Base-by-base conservation (phyloP, 768 basidiomycete genomes). In the Tephrocybe sp. region DNA sequence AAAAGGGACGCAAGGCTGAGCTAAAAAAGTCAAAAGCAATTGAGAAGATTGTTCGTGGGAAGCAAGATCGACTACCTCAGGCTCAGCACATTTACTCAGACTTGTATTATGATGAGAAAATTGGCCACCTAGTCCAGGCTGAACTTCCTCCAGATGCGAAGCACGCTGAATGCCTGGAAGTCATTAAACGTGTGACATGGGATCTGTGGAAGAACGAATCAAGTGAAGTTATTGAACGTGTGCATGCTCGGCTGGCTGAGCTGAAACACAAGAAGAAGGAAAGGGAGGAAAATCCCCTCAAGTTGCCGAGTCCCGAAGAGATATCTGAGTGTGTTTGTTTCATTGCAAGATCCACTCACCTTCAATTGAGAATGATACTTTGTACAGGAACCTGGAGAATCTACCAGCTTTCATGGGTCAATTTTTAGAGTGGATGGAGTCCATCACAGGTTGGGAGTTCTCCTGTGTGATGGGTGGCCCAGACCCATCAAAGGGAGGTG, bases 61-160 rank as follows among this genome's bases (percentile, higher is more conserved):
- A 2, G 8, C 27, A 22, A 4, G 4, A 16, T 3, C 38, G 38
- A 2, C 8, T 49, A 21, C 38, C 47, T 1, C 37, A 39, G 28
- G 19, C n/a, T n/a, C 1, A 37, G 19, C 28, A 49, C 16, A 49
- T 49, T n/a, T 49, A 49, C 25, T 49, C 39, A 7, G 39, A 49
- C 24, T 18, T 49, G 28, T 49, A 13, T n/a, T 49, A 40, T 16
- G 9, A 40, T 2, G 19, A 30, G 12, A 40, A 32, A n/a, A 32
- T 49, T 31, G 30, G 7, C 7, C 5, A 9, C 18, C 6, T 12
- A 9, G 47, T 39, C 11, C 21, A 40, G 21, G 38, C 15, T 11
- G 24, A 49, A 16, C 5, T 9, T 11, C 24, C 39, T 4, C 5
- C 5, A 24, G 39, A 24, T 5, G 21, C 39, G 3, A 40, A 19